These are phyloP conservation scores for Yamadazyma spencermartinsiae DNA, from an alignment of 1,139 yeast species.

Conservation along the genomic window DNA sequence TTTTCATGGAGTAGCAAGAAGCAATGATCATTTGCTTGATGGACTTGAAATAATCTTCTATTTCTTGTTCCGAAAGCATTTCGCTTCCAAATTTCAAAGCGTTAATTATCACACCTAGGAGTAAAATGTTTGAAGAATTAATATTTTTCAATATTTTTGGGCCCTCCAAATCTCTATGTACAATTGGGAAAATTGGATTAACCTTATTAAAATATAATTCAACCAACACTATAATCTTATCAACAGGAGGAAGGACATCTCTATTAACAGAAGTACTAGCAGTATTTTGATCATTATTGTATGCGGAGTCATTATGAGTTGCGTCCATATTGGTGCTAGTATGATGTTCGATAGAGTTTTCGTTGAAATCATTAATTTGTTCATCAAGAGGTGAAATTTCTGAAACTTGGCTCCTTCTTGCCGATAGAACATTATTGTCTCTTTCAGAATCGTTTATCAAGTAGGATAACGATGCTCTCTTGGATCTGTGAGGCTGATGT, in stretches of 20 bases:
- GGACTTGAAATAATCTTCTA: conserved; percentile 8
- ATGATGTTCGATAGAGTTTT: not conserved
- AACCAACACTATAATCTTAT: conserved; percentile 12
- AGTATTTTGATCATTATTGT: not conserved
- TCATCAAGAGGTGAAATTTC: conserved; percentile 1
- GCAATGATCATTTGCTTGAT: conserved; percentile 19
- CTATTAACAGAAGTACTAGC: not conserved
- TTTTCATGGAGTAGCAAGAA: conserved; percentile 22
- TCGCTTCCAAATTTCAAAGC: conserved; percentile 9
- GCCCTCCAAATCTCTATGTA: conserved; percentile 13
- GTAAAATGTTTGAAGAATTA: conserved; percentile 7
- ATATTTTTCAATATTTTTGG: conserved; percentile 8
- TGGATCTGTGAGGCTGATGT: not conserved
- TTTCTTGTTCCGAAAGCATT: conserved; percentile 8
- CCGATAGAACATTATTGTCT: conserved; percentile 1
- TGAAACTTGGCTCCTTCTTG: conserved; percentile 1
- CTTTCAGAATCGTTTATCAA: not conserved
- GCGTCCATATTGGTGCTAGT: not conserved
- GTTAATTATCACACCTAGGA: conserved; percentile 14
- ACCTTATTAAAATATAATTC: conserved; percentile 16
- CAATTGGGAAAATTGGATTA: conserved; percentile 18
- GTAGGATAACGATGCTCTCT: not conserved
- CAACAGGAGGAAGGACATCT: conserved; percentile 11
- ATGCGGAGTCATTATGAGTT: not conserved
- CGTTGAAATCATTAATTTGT: not conserved